Percentiles rank a stretch among this genome's conserved stretches.
Conservation (phyloP, 352 stramenopile species). For the Globisporangium camurandrum region DNA sequence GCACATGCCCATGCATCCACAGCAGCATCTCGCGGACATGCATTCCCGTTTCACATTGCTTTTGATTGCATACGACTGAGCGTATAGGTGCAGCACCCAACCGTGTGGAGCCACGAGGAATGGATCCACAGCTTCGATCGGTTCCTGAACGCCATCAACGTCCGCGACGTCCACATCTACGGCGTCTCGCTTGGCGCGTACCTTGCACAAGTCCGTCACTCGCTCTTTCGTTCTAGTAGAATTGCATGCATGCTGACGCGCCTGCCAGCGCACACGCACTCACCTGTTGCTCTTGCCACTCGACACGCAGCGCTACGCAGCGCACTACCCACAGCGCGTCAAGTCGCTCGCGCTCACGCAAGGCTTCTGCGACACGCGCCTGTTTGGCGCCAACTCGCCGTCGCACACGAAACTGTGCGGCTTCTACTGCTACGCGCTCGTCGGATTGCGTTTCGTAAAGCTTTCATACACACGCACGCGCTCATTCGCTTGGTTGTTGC, state of each 20-base stretch:
- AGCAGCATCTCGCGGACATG: too few relatives aligned
- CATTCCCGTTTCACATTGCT: too few relatives aligned
- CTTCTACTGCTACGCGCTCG: not conserved
- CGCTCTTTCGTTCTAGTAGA: not conserved
- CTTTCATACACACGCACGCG: not conserved
- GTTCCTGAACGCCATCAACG: slow-evolving; percentile 58
- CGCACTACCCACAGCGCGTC: slow-evolving; percentile 51
- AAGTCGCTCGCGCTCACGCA: slow-evolving; percentile 56
- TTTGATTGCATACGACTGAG: not conserved
- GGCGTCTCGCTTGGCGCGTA: slow-evolving; percentile 63
- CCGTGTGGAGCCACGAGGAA: slow-evolving; percentile 75
- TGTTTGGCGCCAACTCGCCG: slow-evolving; percentile 33
- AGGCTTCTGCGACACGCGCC: slow-evolving; percentile 46
- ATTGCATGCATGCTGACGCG: not conserved
- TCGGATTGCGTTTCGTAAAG: not conserved
- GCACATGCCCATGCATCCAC: too few relatives aligned
- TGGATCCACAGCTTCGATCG: slow-evolving; percentile 79
- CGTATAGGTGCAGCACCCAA: slow-evolving; percentile 58
- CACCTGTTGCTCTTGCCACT: too few relatives aligned
- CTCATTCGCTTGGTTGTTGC: not conserved
- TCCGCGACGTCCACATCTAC: slow-evolving; percentile 56
- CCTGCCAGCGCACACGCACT: not conserved
- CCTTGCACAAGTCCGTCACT: slow-evolving; percentile 45
- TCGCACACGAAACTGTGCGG: slow-evolving; percentile 43
- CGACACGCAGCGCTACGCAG: slow-evolving; percentile 41